Evolutionary conservation across 108 stramenopile genomes (phyloP), one percentile per base, ranked within the genome.

Genomic region (Nannochloropsis gaditana): DNA sequence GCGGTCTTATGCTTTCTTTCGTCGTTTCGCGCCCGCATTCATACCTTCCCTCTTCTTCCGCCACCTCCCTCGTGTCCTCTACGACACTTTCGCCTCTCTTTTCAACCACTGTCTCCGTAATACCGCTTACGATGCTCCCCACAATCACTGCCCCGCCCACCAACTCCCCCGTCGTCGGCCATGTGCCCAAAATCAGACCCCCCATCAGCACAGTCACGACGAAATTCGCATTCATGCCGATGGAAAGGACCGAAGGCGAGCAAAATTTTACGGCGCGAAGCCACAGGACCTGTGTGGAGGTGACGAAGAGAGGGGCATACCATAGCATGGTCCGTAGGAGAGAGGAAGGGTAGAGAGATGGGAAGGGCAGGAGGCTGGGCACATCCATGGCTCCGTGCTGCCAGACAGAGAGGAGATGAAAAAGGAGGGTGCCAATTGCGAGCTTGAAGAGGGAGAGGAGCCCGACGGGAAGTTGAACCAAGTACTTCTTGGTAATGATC

Each of bases 251-350:
- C 19, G 59, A 73, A n/a, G 59, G 59, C 15, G 59, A n/a, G 8
- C 59, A 73, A 73, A 73, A n/a, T n/a, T 73, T 73, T 0, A 73
- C 15, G n/a, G 59, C 59, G n/a, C 59, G 59, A n/a, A 73, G 59
- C 59, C 59, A 73, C 59, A 73, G n/a, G 8, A 73, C n/a, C n/a
- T 73, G 59, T 73, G 59, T 73, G 59, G 59, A 73, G 19, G 59
- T 73, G 59, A 73, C 59, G n/a, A 73, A 73, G n/a, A 73, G 59
- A 73, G 59, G 59, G 59, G 59, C 59, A 73, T 73, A 73, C 59
- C 59, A 73, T 8, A 73, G n/a, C 59, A 73, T 73, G 59, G 59
- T 73, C 4, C 59, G 59, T n/a, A 73, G 59, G 59, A 73, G 59
- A n/a, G 19, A n/a, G 59, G 59, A 73, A 15, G 59, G 59, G 8